Evolutionary conservation across 2,329 filamentous ascomycete species (phyloP), one percentile per base, ranked within the genome.

Genomic region (Spiromastix sp.): DNA sequence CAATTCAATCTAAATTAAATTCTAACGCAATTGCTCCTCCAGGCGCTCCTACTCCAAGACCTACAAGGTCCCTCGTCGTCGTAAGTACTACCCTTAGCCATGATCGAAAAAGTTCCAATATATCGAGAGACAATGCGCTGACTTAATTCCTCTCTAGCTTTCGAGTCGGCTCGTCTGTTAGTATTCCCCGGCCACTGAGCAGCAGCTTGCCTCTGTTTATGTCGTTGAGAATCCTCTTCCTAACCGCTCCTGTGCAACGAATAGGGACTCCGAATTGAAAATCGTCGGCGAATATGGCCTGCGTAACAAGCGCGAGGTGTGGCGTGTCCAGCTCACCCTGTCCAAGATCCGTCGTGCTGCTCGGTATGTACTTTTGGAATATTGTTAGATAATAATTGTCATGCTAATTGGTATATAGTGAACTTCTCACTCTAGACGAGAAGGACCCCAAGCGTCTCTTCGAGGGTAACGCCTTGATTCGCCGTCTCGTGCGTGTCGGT

Each of bases 271-370:
- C 64, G 91, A 98, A 77, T 74, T 98, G 71, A 98, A 98, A 84
- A 82, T 91, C 71, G 89, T 98, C 62, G 91, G 91, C 72, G 91
- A 98, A 77, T 98, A 93, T 78, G 91, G 91, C 73, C 85, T 98
- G 61, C 85, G 87, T 73, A 98, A 98, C 79, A 98, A 98, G 86
- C 89, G 91, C 77, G 91, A 98, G 79, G 91, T 98, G 66, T 98
- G 91, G 91, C 86, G 91, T 72, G 91, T 98, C 72, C 81, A 85
- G 79, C 82, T 98, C 70, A 95, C 89, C 63, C 82, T 98, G 64
- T 96, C 91, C 75, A 96, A 96, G 82, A 98, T 98, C 63, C 91
- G 91, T 87, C 91, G 91, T 94, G 91, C 91, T 81, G 91, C 91
- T 67, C 91, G 91, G 89, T 95, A 84, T 60, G 79, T 8, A n/a